Base-by-base conservation (phyloP, 2,329 filamentous ascomycete species). In the Apiospora arundinis region DNA sequence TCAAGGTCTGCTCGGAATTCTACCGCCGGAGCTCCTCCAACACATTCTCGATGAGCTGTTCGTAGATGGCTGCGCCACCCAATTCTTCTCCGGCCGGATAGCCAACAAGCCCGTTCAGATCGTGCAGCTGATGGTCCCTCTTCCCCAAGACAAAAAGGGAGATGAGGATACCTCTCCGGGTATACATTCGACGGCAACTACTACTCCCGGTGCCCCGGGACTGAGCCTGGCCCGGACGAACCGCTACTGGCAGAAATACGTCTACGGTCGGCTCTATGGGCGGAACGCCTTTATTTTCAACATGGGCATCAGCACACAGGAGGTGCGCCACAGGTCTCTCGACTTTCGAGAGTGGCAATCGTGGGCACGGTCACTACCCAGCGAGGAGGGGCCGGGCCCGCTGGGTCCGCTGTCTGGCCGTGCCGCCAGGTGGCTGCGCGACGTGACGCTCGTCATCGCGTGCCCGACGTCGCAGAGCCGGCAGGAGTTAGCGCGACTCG, bases 201-300 rank as follows among this genome's bases (percentile, higher is more conserved):
- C 28, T 16, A n/a, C 18, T 6, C 52, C 52, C 28, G 52, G 52
- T 16, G 52, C 52, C 28, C 6, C 6, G 28, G 28, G 52, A 1
- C 9, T 63, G 21, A 21, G 49, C 5, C 49, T 69, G 23, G 68
- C 68, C 16, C 49, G 18, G 23, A 65, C 49, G 5, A 69, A 49
- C 49, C 16, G 68, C n/a, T 48, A 46, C 16, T 69, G 48, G 68
- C 23, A 37, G 40, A 23, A 69, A 4, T 28, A 45, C 16, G 18
- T 65, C 14, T 69, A 69, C n/a, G 32, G 49, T 23, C 42, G 12
- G 16, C 32, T 65, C 14, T 69, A 69, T 49, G 49, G 68, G 16
- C 32, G 23, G 9, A 69, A 69, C 40, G 60, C 9, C n/a, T 65
- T 69, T 9, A 49, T 32, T 21, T 69, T 69, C 23, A 65, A 69